phyloP scores from a whole-genome alignment of 208 protist genomes.

The Naegleria gruberi region DNA sequence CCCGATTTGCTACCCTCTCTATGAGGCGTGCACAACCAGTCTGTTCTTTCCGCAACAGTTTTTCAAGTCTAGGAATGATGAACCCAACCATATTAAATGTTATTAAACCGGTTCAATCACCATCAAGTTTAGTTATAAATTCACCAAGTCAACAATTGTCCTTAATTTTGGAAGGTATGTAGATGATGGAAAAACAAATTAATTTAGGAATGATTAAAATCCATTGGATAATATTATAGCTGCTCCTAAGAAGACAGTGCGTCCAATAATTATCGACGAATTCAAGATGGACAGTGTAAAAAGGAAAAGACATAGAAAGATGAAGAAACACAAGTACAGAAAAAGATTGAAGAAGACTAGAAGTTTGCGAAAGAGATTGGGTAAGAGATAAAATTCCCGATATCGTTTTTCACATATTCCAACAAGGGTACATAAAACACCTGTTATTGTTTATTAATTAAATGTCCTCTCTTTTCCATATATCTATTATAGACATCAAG shows the following conservation, averaged over 20 bases:
- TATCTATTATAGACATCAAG: conserved; percentile 23
- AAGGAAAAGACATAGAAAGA: conserved; percentile 14
- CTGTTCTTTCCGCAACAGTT: not conserved
- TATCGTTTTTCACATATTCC: not conserved
- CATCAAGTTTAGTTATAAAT: not conserved
- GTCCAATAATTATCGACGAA: not conserved
- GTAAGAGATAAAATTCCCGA: not conserved
- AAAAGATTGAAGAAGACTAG: conserved; percentile 18
- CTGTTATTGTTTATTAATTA: not conserved
- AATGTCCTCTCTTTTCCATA: not conserved
- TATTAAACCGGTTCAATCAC: not conserved
- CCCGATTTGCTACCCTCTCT: not conserved
- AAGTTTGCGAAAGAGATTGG: not conserved
- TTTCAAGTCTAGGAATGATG: not conserved
- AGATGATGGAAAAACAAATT: not conserved
- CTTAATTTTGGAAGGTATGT: not conserved
- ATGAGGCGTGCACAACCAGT: not conserved
- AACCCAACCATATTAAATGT: not conserved
- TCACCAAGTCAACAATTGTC: not conserved
- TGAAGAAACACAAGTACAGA: conserved; percentile 18
- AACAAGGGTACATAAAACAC: not conserved
- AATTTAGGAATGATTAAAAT: too few relatives aligned
- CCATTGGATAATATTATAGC: not conserved
- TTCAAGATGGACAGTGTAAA: conserved; percentile 19
- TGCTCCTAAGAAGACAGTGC: not conserved